phyloP scores from a whole-genome alignment of 1,284 basidiomycete genomes.

The Moniliophthora roreri region DNA sequence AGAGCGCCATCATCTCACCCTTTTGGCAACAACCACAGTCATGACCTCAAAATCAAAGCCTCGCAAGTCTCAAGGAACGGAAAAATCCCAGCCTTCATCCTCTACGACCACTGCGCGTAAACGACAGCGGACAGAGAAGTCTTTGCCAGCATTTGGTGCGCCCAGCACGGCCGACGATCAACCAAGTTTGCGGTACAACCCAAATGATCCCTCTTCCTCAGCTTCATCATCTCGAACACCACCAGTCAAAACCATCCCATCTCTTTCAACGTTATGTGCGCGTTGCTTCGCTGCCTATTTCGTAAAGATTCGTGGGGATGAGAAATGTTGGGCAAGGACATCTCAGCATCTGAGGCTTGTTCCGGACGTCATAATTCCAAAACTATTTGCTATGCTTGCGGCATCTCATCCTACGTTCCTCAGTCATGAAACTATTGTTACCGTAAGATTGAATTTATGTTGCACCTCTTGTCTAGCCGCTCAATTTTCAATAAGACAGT shows the following conservation, averaged over 20 bases:
- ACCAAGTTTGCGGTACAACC: constrained; percentile 26
- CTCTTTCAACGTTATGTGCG: constrained; percentile 50
- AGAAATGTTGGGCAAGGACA: constrained; percentile 36
- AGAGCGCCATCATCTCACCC: too few species aligned
- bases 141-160: constrained; percentile 33
- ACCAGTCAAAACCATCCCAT: constrained; percentile 32
- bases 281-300: constrained; percentile 52
- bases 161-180: constrained; percentile 40
- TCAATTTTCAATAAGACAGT: constrained; percentile 31
- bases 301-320: constrained; percentile 36
- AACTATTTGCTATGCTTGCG: constrained; percentile 50
- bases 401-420: constrained; percentile 49
- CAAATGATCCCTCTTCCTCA: constrained; percentile 45
- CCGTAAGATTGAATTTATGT: constrained; percentile 36
- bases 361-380: constrained; percentile 53
- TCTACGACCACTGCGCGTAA: constrained; percentile 22
- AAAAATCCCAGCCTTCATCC: too few species aligned
- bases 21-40: too few species aligned
- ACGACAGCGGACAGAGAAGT: constrained; percentile 27
- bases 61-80: too few species aligned
- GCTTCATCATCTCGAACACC: constrained; percentile 47
- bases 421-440: constrained; percentile 51
- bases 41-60: too few species aligned
- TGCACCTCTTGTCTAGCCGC: not conserved
- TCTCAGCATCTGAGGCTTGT: constrained; percentile 43